Evolutionary conservation across 768 basidiomycete genomes (phyloP).

Genomic region (Strobilomyces echinocephalus): DNA sequence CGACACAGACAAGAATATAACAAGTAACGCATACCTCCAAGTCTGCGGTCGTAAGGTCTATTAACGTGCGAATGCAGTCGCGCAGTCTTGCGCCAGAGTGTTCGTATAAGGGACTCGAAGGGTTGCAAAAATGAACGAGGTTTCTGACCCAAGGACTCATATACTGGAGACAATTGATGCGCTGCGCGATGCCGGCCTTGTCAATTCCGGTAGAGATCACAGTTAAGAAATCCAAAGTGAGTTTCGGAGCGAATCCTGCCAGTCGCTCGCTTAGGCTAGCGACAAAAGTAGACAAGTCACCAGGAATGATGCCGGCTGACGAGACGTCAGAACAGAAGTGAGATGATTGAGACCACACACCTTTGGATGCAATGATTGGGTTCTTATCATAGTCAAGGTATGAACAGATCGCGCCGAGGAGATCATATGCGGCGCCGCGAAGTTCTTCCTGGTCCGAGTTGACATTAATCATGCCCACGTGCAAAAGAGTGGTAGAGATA

Average conservation of each 20-base stretch:
- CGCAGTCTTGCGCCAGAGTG: conserved; percentile 70
- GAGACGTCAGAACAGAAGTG: conserved; percentile 2
- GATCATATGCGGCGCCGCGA: conserved; percentile 73
- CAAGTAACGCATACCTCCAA: conserved; percentile 52
- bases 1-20: background rate
- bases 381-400: conserved; percentile 75
- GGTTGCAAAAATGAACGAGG: conserved; percentile 63
- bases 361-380: conserved; percentile 65
- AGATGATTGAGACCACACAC: conserved; percentile 31
- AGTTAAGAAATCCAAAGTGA: conserved; percentile 86
- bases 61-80: conserved; percentile 74
- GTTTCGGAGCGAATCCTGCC: conserved; percentile 67
- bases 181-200: conserved; percentile 43
- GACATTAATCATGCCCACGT: conserved; percentile 78
- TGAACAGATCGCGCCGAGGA: conserved; percentile 70
- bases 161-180: conserved; percentile 73
- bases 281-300: conserved; percentile 59
- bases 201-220: conserved; percentile 71
- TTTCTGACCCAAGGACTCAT: conserved; percentile 89
- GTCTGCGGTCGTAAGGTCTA: conserved; percentile 69
- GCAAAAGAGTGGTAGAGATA: conserved; percentile 81
- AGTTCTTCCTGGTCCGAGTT: conserved; percentile 70
- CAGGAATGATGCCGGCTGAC: conserved; percentile 66
- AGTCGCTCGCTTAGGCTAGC: conserved; percentile 65
- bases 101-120: conserved; percentile 63